Base-by-base conservation (phyloP, 306 rosid species). In the Oemleria cerasiformis region DNA sequence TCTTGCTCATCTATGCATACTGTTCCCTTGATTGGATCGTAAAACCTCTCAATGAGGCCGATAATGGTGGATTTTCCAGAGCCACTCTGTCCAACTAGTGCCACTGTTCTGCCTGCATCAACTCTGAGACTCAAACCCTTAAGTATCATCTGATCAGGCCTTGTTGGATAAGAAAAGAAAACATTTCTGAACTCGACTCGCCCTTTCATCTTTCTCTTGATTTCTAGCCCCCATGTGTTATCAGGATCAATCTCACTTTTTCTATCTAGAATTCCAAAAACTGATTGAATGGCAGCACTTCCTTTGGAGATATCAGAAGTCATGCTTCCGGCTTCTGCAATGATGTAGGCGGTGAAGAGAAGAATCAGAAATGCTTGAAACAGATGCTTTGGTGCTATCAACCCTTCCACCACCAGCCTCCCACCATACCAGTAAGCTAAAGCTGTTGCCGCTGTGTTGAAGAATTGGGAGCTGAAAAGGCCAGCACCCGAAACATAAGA, bases 311-410 rank as follows among this genome's bases (percentile, higher is more conserved):
- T 44, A 78, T 93, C 94, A 57, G 91, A 84, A 60, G 96, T 86
- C 98, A 88, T 90, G 82, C 90, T 93, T 71, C 97, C 97, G n/a
- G 98, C 97, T 43, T 90, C 96, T 48, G 97, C 92, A 78, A 93
- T 93, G 30, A 80, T 82, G 54, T 87, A 93, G 58, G 96, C 92
- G 16, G 94, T 86, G 82, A 93, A 93, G 44, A 90, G 78, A 56
- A 88, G 53, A 64, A 88, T 92, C 48, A 90, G 80, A 63, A 88
- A 92, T 43, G 97, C 98, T 87, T 90, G 96, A 43, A 92, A 92
- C 15, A 92, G 90, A 34, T 81, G 84, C 54, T 73, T 80, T 68
- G 97, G 75, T 30, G 84, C 78, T 71, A 93, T 88, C 20, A 39
- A 15, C 2, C 48, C 69, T 0, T 60, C 71, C 65, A 81, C 60